These are phyloP conservation scores for Kodamaea nitidulidarum DNA, from an alignment of 805 yeast species.

Conservation along the genomic window DNA sequence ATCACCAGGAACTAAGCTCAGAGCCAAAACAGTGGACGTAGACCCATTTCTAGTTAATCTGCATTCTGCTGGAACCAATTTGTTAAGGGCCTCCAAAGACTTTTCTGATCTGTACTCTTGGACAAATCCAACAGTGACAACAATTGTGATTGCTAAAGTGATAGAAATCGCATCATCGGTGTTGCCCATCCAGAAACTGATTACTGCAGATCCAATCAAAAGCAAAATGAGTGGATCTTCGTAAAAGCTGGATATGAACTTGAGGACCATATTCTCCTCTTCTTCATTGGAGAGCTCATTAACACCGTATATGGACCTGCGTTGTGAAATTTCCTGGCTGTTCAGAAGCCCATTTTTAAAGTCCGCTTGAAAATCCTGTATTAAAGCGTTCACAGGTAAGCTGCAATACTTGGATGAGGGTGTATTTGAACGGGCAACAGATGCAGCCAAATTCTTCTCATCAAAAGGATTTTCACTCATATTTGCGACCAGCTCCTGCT, in stretches of 20 bases:
- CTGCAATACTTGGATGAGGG: constrained; percentile 67
- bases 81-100: constrained; percentile 87
- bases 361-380: constrained; percentile 60
- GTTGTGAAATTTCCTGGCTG: constrained; percentile 62
- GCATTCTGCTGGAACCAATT: constrained; percentile 95
- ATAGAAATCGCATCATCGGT: constrained; percentile 93
- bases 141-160: constrained; percentile 86
- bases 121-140: constrained; percentile 94
- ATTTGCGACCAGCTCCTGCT: background rate
- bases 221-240: constrained; percentile 88
- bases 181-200: constrained; percentile 92
- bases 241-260: constrained; percentile 75
- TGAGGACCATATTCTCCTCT: constrained; percentile 65
- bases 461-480: constrained; percentile 43
- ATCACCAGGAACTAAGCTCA: constrained; percentile 93
- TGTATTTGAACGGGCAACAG: constrained; percentile 25
- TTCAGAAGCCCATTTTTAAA: constrained; percentile 56
- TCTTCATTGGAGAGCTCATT: constrained; percentile 79
- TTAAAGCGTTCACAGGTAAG: constrained; percentile 62
- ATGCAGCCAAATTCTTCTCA: constrained; percentile 16
- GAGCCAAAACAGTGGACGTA: constrained; percentile 78
- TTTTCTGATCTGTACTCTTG: constrained; percentile 96
- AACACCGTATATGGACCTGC: constrained; percentile 73
- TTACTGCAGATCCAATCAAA: constrained; percentile 82
- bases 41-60: constrained; percentile 81